Evolutionary conservation across 2,329 filamentous ascomycete genomes (phyloP).

Genomic region (Xylariomycetidae sp.): DNA sequence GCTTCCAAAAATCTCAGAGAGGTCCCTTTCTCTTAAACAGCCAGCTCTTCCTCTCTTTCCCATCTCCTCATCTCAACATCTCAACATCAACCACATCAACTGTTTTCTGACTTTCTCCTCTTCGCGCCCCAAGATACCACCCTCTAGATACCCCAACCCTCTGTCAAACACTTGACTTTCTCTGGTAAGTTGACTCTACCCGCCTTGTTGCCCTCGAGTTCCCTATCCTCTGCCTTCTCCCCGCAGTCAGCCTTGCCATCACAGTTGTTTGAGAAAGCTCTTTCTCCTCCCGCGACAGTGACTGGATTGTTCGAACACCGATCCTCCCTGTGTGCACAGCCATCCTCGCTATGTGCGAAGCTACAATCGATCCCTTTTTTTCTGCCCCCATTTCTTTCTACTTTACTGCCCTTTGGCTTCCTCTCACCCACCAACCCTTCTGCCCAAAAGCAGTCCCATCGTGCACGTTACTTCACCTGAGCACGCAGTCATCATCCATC

Average conservation of each 20-base stretch:
- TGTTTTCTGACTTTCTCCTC: constrained; percentile 5
- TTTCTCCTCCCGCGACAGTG: too few relatives aligned
- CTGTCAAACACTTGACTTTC: constrained; percentile 5
- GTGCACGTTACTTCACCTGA: too few relatives aligned
- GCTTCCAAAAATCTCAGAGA: constrained; percentile 10
- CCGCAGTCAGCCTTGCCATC: constrained; percentile 14
- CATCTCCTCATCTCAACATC: constrained; percentile 5
- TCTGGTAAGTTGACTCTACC: constrained; percentile 17
- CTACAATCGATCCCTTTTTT: too few relatives aligned
- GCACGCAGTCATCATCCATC: neutral
- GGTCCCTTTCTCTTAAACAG: constrained; percentile 4
- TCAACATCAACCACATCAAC: constrained; percentile 8
- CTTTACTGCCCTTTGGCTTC: too few relatives aligned
- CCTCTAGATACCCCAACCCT: constrained; percentile 10
- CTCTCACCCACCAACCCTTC: neutral
- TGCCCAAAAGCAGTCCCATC: too few relatives aligned
- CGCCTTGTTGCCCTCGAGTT: too few relatives aligned
- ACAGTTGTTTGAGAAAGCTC: too few relatives aligned
- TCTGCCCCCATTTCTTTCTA: too few relatives aligned
- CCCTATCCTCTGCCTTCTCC: constrained; percentile 7
- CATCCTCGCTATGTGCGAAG: too few relatives aligned
- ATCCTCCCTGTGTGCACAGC: too few relatives aligned
- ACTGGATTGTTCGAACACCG: too few relatives aligned
- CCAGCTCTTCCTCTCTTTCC: constrained; percentile 7
- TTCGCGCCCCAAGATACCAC: constrained; percentile 1